Base-by-base conservation (phyloP, 805 yeast species). In the Spencermartinsiella europaea region DNA sequence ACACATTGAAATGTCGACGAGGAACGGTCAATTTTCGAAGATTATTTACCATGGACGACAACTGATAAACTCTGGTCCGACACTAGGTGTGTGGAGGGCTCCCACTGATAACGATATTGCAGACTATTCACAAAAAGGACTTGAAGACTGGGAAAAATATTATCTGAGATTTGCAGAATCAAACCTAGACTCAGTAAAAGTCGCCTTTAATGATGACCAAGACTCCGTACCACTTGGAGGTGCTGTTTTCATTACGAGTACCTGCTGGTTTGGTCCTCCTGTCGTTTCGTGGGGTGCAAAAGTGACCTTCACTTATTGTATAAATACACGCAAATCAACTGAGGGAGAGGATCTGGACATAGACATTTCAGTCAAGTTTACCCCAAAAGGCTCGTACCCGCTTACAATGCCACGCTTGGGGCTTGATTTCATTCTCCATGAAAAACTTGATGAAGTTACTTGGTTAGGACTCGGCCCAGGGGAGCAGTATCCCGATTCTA, bases 381-480 rank as follows among this genome's bases (percentile, higher is more conserved):
- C 15, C 10, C 55, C 53, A 14, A 44, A 50, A 31, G 54, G 55
- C 3, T 38, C 49, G 31, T 45, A 56, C 31, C 64, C 66, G 16
- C 44, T 53, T 22, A 50, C 61, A 8, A 37, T 67, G n/a, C 70
- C 71, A 8, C 55, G 71, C 15, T 48, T 67, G 14, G 71, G 71
- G 5, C 58, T 62, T 43, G 69, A 66, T 43, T 61, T 64, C 42
- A 45, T 48, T 2, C 38, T 64, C 17, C 55, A 59, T 4, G 54
- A 55, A 3, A 34, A 36, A 3, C n/a, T 59, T n/a, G 48, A 48
- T 15, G 15, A 31, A 8, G 64, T 57, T 1, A 42, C 35, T 21
- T 67, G 70, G 70, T 58, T 60, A 34, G 72, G 72, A 3, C 7
- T 21, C 21, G 47, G 63, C 16, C 69, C 69, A 5, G 67, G 61